These are phyloP conservation scores for Niveomyces coronatus DNA, from an alignment of 2,329 filamentous ascomycete species.

Conservation along the genomic window DNA sequence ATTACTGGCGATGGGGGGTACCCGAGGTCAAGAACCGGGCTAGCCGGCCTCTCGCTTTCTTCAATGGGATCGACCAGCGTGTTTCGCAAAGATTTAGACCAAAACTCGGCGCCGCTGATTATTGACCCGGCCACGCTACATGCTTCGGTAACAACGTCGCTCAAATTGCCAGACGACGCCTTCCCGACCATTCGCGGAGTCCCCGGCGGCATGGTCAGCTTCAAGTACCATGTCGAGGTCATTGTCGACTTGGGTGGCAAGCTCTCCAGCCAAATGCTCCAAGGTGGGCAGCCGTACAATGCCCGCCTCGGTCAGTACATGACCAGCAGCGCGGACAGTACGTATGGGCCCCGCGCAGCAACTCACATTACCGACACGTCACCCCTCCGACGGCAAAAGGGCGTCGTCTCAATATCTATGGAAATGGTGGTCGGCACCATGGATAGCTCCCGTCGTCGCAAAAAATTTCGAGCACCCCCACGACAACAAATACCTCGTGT, in stretches of 20 bases:
- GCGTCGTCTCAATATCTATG: slow-evolving; percentile 78
- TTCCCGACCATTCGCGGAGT: slow-evolving; percentile 89
- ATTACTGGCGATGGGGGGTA: slow-evolving; percentile 66
- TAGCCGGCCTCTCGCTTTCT: slow-evolving; percentile 77
- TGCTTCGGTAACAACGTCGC: slow-evolving; percentile 68
- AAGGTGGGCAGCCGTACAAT: slow-evolving; percentile 47
- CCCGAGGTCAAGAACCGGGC: slow-evolving; percentile 74
- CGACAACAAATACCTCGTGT: slow-evolving; percentile 19
- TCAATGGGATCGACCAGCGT: slow-evolving; percentile 79
- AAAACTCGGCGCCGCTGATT: slow-evolving; percentile 79
- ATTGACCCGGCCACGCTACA: slow-evolving; percentile 72
- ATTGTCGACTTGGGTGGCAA: slow-evolving; percentile 87
- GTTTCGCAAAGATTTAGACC: slow-evolving; percentile 91
- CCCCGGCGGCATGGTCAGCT: slow-evolving; percentile 87
- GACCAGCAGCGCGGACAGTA: slow-evolving; percentile 16
- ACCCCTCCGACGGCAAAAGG: slow-evolving; percentile 75
- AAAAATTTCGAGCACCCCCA: slow-evolving; percentile 16
- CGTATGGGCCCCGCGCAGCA: slow-evolving; percentile 22
- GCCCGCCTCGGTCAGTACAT: slow-evolving; percentile 24
- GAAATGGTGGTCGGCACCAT: slow-evolving; percentile 80
- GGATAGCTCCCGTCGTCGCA: slow-evolving; percentile 49
- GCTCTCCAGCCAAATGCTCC: slow-evolving; percentile 55
- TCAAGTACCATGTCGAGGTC: slow-evolving; percentile 89
- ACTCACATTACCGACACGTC: slow-evolving; percentile 80
- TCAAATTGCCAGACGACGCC: slow-evolving; percentile 78